Conservation (phyloP, 805 yeast genomes). For the Saturnispora hagleri region DNA sequence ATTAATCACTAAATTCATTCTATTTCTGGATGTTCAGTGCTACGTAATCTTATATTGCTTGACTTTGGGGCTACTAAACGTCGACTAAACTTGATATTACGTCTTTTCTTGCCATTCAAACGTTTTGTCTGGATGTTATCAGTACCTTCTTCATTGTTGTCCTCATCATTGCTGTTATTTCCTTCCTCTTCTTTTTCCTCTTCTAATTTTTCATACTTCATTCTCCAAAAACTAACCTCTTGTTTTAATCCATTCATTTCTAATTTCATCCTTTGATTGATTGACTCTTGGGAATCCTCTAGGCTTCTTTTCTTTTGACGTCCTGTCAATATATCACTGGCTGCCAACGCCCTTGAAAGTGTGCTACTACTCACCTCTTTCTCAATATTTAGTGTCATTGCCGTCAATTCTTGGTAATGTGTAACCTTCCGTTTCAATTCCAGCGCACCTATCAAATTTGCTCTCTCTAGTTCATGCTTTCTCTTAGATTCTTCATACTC, state of each 20-base stretch:
- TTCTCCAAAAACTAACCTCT: conserved; percentile 2
- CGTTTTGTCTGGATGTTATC: not conserved
- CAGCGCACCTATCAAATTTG: not conserved
- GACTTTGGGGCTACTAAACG: not conserved
- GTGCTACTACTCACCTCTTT: not conserved
- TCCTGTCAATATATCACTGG: conserved; percentile 1
- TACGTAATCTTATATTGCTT: not conserved
- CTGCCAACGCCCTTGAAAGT: not conserved
- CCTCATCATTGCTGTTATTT: not conserved
- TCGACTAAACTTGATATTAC: conserved; percentile 1
- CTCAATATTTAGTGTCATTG: not conserved
- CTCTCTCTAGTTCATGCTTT: not conserved
- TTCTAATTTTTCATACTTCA: not conserved
- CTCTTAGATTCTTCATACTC: conserved; percentile 2
- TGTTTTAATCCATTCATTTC: conserved; percentile 2
- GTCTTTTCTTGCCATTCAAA: not conserved
- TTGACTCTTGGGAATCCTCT: not conserved
- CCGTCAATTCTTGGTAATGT: not conserved
- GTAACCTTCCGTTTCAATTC: not conserved
- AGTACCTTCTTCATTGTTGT: not conserved
- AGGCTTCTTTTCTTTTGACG: not conserved
- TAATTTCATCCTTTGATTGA: not conserved
- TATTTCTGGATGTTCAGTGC: not conserved
- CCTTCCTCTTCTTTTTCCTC: not conserved
- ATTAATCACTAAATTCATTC: not conserved